Evolutionary conservation across 2,329 filamentous ascomycete species (phyloP), one percentile per base, ranked within the genome.

Genomic region (Ophiostoma quercus): DNA sequence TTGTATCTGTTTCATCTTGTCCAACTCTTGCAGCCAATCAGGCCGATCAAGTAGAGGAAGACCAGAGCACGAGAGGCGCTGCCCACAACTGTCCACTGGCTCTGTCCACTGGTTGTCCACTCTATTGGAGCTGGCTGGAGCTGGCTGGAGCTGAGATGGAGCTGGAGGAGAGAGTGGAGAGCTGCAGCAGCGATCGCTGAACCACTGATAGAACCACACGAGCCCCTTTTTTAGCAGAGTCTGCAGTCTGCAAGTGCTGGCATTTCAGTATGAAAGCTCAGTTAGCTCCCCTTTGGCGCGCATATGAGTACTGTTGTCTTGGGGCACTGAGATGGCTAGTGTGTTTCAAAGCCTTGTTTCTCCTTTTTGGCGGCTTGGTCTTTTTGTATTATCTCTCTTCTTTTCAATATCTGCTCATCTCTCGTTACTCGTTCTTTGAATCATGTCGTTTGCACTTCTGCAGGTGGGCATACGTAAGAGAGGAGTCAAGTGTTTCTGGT

Each of bases 1-100:
- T 67, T 71, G 14, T 37, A n/a, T 39, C 67, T 62, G 71, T 72
- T 72, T 72, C 71, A 72, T 60, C n/a, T 62, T 29, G 69, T 60
- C 19, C 47, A 14, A 60, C 43, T 34, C 4, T 9, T 66, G 19
- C 66, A 34, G 37, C 37, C 22, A 57, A 67, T 70, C 71, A 72
- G 68, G 69, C 51, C 22, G 51, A 57, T 34, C 34, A 34, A 34
- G 34, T 34, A 57, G 51, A 57, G 7, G 51, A 57, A 22, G 51
- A 34, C 34, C 25, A 29, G 25, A 34, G 34, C 1, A 34, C 34
- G 8, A 34, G 25, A 29, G 25, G 25, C 25, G 25, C 8, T 34
- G 34, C 34, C 34, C 34, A 34, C 34, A 9, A 11, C 2, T 57
- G 22, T 25, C 51, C 51, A 29, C 51, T 57, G 22, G 47, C 47